Conservation (phyloP, 148 eudicot genomes). For the Polygonum aviculare region DNA sequence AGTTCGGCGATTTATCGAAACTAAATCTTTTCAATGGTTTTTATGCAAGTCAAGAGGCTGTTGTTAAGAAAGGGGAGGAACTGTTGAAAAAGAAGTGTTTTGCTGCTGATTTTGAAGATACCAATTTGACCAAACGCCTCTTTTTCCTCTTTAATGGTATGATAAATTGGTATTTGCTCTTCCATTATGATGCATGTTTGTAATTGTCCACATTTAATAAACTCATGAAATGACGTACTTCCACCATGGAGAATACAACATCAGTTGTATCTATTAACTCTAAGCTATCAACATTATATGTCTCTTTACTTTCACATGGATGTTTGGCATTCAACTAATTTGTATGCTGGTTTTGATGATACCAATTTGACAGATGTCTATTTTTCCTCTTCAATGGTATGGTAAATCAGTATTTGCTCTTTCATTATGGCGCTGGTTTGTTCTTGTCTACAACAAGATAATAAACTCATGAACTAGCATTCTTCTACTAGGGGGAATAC, state of each 20-base stretch:
- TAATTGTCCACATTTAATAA: not conserved
- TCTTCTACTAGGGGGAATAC: not conserved
- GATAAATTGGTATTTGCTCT: slow-evolving; percentile 1
- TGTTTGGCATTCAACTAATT: too few relatives aligned
- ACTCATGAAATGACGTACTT: not conserved
- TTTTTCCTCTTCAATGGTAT: slow-evolving; percentile 82
- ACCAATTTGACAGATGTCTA: slow-evolving; percentile 53
- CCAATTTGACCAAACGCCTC: slow-evolving; percentile 53
- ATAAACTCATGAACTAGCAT: not conserved
- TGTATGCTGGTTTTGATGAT: slow-evolving; percentile 59
- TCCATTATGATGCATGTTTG: not conserved
- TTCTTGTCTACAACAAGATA: not conserved
- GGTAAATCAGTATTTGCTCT: slow-evolving; percentile 1
- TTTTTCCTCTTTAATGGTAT: slow-evolving; percentile 82
- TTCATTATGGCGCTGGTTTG: not conserved
- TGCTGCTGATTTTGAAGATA: slow-evolving; percentile 69
- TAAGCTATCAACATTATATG: too few relatives aligned
- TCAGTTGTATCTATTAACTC: not conserved
- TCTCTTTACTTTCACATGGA: too few relatives aligned
- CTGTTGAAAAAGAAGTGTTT: slow-evolving; percentile 80
- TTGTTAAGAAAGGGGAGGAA: slow-evolving; percentile 78
- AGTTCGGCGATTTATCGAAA: slow-evolving; percentile 6
- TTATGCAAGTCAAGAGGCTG: slow-evolving; percentile 73
- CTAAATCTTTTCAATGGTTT: slow-evolving; percentile 14
- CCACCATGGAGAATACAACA: not conserved